Evolutionary conservation across 306 rosid genomes (phyloP).

Genomic region (Ormosia semicastrata): DNA sequence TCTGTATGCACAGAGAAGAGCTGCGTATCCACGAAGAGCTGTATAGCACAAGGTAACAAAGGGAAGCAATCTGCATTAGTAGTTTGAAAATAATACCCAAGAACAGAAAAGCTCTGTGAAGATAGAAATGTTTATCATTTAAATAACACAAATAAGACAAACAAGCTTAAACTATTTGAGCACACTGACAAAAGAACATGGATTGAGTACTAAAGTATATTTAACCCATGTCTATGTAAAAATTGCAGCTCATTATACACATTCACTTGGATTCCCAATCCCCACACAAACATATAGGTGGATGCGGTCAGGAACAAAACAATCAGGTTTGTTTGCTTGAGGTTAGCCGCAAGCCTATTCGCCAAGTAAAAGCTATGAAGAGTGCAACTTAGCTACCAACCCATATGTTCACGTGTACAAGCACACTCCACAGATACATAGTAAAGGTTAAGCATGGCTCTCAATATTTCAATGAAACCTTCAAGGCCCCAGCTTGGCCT

Average conservation of each 20-base stretch:
- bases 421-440: background rate
- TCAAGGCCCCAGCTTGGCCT: background rate
- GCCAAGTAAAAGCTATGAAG: background rate
- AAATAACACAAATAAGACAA: background rate
- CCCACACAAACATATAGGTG: background rate
- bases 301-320: background rate
- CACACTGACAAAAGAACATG: background rate
- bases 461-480: background rate
- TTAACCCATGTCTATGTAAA: background rate
- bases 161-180: background rate
- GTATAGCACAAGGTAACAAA: conserved; percentile 33
- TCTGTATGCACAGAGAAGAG: conserved; percentile 93
- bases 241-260: background rate
- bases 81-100: background rate
- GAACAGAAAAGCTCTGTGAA: background rate
- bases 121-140: background rate
- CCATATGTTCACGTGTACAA: background rate
- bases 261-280: background rate
- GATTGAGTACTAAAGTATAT: background rate
- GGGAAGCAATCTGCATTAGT: conserved; percentile 17
- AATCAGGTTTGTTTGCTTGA: background rate
- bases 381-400: background rate
- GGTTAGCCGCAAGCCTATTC: background rate
- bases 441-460: background rate
- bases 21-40: conserved; percentile 94